Evolutionary conservation across 2,329 filamentous ascomycete species (phyloP).

Genomic region (Rasamsonia emersonii): DNA sequence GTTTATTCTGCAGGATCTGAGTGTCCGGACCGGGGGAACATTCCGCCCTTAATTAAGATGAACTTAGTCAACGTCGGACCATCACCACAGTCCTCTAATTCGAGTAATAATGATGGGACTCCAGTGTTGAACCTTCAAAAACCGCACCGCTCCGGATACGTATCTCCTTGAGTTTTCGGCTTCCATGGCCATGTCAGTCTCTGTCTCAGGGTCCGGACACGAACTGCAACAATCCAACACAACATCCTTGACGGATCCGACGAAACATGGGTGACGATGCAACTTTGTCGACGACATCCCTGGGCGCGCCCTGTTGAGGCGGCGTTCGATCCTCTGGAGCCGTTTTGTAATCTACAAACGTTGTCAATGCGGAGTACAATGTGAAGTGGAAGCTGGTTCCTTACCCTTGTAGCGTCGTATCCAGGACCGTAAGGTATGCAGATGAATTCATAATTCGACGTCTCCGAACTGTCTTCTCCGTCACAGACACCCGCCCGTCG

Average conservation of each 20-base stretch:
- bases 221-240: conserved; percentile 73
- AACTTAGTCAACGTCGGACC: conserved; percentile 78
- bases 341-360: too few species aligned
- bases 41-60: conserved; percentile 65
- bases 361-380: too few species aligned
- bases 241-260: conserved; percentile 65
- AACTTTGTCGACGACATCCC: conserved; percentile 66
- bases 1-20: conserved; percentile 94
- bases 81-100: too few species aligned
- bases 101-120: too few species aligned
- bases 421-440: conserved; percentile 27
- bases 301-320: conserved; percentile 74
- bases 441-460: conserved; percentile 22
- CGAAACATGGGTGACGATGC: conserved; percentile 82
- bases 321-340: conserved; percentile 74
- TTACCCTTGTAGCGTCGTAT: conserved; percentile 50
- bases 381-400: conserved; percentile 74
- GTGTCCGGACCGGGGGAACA: conserved; percentile 81
- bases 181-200: conserved; percentile 60
- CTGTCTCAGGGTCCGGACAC: conserved; percentile 64
- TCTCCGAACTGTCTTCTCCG: too few species aligned
- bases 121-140: too few species aligned
- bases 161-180: too few species aligned
- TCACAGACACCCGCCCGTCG: too few species aligned
- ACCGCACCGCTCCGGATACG: too few species aligned